A percentile compares a stretch with the other conserved stretches of the same genome.
Conservation (phyloP, 148 eudicot genomes). For the Rhododendron kiyosumense region DNA sequence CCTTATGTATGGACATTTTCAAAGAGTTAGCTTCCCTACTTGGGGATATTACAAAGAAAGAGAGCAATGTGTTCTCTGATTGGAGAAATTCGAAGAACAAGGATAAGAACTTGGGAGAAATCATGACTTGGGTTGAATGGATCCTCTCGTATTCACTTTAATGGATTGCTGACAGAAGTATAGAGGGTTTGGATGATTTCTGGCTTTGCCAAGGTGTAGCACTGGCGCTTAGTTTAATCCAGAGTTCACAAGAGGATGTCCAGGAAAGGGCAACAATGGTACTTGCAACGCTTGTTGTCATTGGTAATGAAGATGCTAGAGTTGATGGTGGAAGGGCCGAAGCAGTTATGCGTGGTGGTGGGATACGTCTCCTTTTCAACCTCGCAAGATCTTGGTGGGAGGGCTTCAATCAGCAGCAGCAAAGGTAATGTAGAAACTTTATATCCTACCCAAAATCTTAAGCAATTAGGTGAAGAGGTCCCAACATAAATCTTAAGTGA, state of each 20-base stretch:
- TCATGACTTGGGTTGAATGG: constrained; percentile 91
- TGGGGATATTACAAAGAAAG: constrained; percentile 45
- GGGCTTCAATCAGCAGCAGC: constrained; percentile 88
- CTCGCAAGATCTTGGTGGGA: constrained; percentile 86
- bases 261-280: constrained; percentile 91
- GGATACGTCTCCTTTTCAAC: constrained; percentile 69
- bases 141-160: constrained; percentile 68
- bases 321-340: constrained; percentile 75
- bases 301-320: constrained; percentile 83
- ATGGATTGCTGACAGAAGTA: constrained; percentile 74
- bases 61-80: constrained; percentile 47
- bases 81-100: constrained; percentile 53
- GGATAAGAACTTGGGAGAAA: constrained; percentile 48
- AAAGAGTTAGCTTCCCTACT: constrained; percentile 56
- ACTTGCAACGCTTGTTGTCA: constrained; percentile 83
- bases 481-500: too few species aligned
- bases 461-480: too few species aligned
- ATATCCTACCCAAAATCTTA: too few species aligned
- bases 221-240: constrained; percentile 65
- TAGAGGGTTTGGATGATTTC: constrained; percentile 65
- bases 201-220: constrained; percentile 82
- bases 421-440: constrained; percentile 41
- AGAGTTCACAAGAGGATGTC: constrained; percentile 90
- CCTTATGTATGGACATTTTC: constrained; percentile 48
- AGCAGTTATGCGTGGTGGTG: constrained; percentile 79